These are phyloP conservation scores for Angophora floribunda DNA, from an alignment of 345 rosid genomes.

Conservation along the genomic window DNA sequence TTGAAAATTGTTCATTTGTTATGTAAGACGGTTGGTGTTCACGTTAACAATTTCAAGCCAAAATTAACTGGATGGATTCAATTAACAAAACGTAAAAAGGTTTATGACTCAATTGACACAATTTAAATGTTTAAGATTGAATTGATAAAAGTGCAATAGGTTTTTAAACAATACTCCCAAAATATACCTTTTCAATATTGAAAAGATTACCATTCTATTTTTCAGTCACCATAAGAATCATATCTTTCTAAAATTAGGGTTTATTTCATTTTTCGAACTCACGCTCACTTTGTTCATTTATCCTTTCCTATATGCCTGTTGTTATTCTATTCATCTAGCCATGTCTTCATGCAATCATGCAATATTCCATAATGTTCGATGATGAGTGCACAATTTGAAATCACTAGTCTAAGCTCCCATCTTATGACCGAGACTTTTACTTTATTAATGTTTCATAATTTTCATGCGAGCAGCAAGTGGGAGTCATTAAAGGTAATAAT, in stretches of 20 bases:
- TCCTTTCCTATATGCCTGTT: background rate
- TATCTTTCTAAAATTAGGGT: too few relatives aligned
- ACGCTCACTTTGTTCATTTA: background rate
- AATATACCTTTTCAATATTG: background rate
- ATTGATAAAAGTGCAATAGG: fast-evolving
- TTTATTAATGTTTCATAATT: too few relatives aligned
- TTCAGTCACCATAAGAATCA: background rate
- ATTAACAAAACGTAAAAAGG: too few relatives aligned
- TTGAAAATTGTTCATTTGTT: fast-evolving
- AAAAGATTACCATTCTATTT: background rate
- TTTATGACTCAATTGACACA: background rate
- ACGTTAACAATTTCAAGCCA: fast-evolving
- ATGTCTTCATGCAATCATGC: too few relatives aligned
- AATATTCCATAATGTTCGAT: too few relatives aligned
- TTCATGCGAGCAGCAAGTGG: too few relatives aligned
- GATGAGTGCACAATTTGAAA: too few relatives aligned
- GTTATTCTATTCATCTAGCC: background rate
- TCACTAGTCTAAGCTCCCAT: too few relatives aligned
- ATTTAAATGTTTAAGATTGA: fast-evolving
- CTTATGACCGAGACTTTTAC: too few relatives aligned
- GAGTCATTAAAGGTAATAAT: too few relatives aligned
- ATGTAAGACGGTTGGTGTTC: fast-evolving
- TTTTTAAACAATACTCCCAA: background rate
- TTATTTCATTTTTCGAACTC: background rate
- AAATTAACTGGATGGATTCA: fast-evolving